Base-by-base conservation (phyloP, 176 grass and related monocot genomes). In the Alopecurus myosuroides region DNA sequence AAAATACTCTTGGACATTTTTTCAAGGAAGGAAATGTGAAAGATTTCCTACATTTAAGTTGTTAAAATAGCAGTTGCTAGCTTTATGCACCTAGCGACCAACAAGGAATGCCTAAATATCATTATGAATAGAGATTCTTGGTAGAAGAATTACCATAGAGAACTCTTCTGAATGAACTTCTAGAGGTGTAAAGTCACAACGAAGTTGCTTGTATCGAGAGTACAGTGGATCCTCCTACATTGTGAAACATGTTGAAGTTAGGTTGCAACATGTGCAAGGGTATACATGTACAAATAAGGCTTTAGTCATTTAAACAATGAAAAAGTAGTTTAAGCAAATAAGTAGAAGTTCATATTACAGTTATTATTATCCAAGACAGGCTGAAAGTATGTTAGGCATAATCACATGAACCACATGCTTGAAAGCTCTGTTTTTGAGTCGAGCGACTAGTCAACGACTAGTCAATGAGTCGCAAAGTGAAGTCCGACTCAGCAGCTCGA, bases 141-240 rank as follows among this genome's bases (percentile, higher is more conserved):
- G 68, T 69, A 74, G n/a, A 78, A 57, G 51, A 44, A 86, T 87
- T 95, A 98, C 96, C 96, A 95, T 87, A 65, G 89, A 92, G 55
- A 87, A 98, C 70, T 95, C 93, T 42, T 92, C 74, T 34, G 91
- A 92, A 81, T 87, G 83, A 70, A 78, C 82, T 90, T 95, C 89
- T 31, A 98, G 55, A 82, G 93, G 87, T 57, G 77, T 42, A 70
- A 95, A 81, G 60, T 95, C 89, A 92, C 96, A 98, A 40, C 77
- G 86, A 77, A 98, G 85, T 84, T 92, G 96, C 79, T 98, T 81
- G 86, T 98, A 98, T 42, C 85, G 87, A 79, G 79, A 82, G 41
- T 89, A 90, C 29, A 95, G 66, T 74, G 96, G 96, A 69, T 95
- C 93, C 77, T 93, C 93, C 91, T 98, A 70, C 78, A 86, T 86